Conservation (phyloP, 208 protist species). For the Kentomonas sorsogonicus region DNA sequence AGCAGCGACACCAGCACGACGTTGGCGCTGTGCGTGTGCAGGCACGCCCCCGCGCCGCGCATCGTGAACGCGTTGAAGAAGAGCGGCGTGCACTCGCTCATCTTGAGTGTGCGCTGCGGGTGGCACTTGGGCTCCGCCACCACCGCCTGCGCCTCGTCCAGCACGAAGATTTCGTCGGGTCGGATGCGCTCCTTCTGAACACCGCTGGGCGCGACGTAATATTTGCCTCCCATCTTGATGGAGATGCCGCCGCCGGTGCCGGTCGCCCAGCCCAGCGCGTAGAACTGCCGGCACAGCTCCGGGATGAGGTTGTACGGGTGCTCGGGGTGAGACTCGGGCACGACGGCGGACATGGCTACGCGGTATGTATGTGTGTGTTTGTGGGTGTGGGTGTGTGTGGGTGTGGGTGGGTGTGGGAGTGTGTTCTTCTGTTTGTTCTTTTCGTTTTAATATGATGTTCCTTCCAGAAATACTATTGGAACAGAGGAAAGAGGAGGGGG, state of each 20-base stretch:
- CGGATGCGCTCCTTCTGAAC: constrained; percentile 94
- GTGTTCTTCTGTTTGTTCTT: constrained; percentile 10
- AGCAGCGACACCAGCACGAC: constrained; percentile 87
- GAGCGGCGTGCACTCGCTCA: constrained; percentile 91
- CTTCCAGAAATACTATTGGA: constrained; percentile 2
- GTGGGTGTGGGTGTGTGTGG: constrained; percentile 8
- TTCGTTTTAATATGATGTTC: constrained; percentile 5
- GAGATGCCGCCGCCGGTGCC: constrained; percentile 94
- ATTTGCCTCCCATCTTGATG: constrained; percentile 62
- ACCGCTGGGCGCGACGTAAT: constrained; percentile 92
- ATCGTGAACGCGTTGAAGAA: constrained; percentile 91
- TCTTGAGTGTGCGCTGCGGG: constrained; percentile 48
- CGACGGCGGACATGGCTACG: constrained; percentile 25
- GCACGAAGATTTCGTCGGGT: constrained; percentile 89
- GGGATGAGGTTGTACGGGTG: constrained; percentile 86
- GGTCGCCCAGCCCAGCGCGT: constrained; percentile 92
- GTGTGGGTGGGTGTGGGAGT: background rate
- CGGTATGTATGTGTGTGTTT: constrained; percentile 9
- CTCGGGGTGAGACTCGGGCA: constrained; percentile 38
- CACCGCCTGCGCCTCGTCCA: constrained; percentile 57
- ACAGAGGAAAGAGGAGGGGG: constrained; percentile 10
- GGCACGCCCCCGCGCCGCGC: constrained; percentile 85
- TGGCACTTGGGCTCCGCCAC: constrained; percentile 28
- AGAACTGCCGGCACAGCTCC: constrained; percentile 91
- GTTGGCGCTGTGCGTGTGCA: constrained; percentile 90